A percentile compares a stretch with the other conserved stretches of the same genome.
Conservation (phyloP, 352 stramenopile species). For the Phytophthora kernoviae region DNA sequence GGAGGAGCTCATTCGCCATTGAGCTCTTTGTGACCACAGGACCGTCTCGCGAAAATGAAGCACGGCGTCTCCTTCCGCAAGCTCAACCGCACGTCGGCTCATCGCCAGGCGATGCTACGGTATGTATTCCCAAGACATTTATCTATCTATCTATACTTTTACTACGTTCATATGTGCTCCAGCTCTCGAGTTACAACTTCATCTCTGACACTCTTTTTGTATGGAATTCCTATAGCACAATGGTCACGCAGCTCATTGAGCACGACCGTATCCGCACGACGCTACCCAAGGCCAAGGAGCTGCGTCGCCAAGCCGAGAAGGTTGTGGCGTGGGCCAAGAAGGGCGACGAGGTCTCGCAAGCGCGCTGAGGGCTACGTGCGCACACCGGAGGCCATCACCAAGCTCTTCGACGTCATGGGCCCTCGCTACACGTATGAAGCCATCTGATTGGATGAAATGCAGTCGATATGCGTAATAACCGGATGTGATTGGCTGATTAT, state of each 20-base stretch:
- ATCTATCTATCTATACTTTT: neutral
- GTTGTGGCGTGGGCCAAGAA: conserved; percentile 96
- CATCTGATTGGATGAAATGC: conserved; percentile 1
- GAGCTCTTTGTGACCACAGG: conserved; percentile 27
- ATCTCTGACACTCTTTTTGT: neutral
- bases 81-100: conserved; percentile 91
- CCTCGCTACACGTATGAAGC: conserved; percentile 92
- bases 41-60: conserved; percentile 58
- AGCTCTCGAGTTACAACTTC: conserved; percentile 5
- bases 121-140: conserved; percentile 35
- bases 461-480: conserved; percentile 10
- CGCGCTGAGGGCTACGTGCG: conserved; percentile 85
- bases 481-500: conserved; percentile 4
- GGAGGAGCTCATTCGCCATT: conserved; percentile 14
- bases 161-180: neutral
- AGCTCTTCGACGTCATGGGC: conserved; percentile 96
- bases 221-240: conserved; percentile 69
- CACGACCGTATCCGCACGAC: conserved; percentile 98
- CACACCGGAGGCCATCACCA: conserved; percentile 92
- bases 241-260: conserved; percentile 97
- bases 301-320: conserved; percentile 93
- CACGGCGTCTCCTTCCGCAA: conserved; percentile 88
- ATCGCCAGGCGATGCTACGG: conserved; percentile 97
- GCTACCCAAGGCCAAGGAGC: conserved; percentile 96
- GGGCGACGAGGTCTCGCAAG: conserved; percentile 83